phyloP scores from a whole-genome alignment of 2,329 filamentous ascomycete species.

The Fusarium camptoceras region DNA sequence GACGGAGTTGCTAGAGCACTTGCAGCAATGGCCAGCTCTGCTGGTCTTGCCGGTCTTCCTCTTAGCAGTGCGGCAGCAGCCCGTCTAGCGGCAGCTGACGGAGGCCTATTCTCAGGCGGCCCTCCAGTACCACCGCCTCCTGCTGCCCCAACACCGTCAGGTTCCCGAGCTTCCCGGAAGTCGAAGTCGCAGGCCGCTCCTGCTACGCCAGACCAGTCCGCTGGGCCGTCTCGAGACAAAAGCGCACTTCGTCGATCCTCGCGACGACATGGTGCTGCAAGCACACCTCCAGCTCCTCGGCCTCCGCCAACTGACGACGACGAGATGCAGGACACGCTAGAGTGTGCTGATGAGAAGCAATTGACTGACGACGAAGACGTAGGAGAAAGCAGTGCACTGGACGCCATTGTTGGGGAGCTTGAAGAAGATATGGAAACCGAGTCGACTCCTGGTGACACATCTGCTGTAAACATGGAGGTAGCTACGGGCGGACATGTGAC shows the following conservation, averaged over 20 bases:
- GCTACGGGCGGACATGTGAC: conserved; percentile 88
- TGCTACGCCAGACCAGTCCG: conserved; percentile 58
- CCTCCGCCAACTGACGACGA: conserved; percentile 70
- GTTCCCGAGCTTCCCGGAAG: conserved; percentile 59
- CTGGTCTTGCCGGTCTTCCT: conserved; percentile 72
- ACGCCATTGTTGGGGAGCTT: conserved; percentile 90
- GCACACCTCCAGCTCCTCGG: conserved; percentile 63
- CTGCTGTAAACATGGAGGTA: conserved; percentile 91
- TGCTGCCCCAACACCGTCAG: conserved; percentile 55
- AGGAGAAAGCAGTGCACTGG: conserved; percentile 75
- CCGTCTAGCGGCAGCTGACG: conserved; percentile 57
- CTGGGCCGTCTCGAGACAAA: conserved; percentile 69
- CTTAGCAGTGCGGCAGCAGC: conserved; percentile 59
- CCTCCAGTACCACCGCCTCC: conserved; percentile 55
- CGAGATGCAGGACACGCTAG: conserved; percentile 76
- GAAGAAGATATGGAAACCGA: conserved; percentile 85
- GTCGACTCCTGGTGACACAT: conserved; percentile 73
- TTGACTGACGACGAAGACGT: conserved; percentile 78
- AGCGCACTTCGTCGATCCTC: conserved; percentile 70
- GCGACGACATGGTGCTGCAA: conserved; percentile 67
- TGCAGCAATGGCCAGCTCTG: conserved; percentile 80
- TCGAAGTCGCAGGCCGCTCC: conserved; percentile 62
- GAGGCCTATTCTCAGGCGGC: conserved; percentile 52
- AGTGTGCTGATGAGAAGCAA: conserved; percentile 93
- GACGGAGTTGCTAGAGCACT: conserved; percentile 75